Base-by-base conservation (phyloP, 176 grass and related monocot species). In the Triticum dicoccoides region DNA sequence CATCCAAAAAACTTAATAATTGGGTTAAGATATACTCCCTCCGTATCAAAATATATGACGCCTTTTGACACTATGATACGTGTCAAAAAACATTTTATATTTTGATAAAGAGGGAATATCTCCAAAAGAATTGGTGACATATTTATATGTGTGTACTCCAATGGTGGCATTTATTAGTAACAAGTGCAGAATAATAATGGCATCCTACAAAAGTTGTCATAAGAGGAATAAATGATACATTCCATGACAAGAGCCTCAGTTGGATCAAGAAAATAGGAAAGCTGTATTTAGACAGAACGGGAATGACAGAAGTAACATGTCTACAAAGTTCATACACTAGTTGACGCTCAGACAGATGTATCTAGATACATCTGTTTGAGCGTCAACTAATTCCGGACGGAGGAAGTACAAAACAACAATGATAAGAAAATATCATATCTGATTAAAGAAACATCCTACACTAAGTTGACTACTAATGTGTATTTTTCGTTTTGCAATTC, bases 211-310 rank as follows among this genome's bases (percentile, higher is more conserved):
- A 20, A 72, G 32, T 17, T 15, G 7, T 61, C 30, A 58, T 44
- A 61, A 58, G 27, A 86, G 65, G 4, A 21, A 74, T 21, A 65
- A 66, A 66, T 67, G 14, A 3, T 24, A 20, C 18, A 21, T 21
- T 14, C n/a, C 42, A 37, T 59, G 42, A 68, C 47, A 56, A 23
- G 45, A 56, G 30, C 66, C 45, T 33, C 14, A 1, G 6, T 58
- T 71, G 47, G 29, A 83, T 41, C 47, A 56, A 72, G 21, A 83
- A 35, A 71, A 59, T 15, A 71, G 49, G 64, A 81, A 45, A 83
- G 33, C 33, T 24, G 33, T 35, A 42, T 61, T 72, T 69, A 18
- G 18, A 37, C 12, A 58, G 8, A 71, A 59, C 59, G 32, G 34
- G 56, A 82, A 37, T 39, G 42, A 62, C 11, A 80, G 27, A 61